Evolutionary conservation across 2,329 filamentous ascomycete species (phyloP).

Genomic region (Pseudogymnoascus sp.): DNA sequence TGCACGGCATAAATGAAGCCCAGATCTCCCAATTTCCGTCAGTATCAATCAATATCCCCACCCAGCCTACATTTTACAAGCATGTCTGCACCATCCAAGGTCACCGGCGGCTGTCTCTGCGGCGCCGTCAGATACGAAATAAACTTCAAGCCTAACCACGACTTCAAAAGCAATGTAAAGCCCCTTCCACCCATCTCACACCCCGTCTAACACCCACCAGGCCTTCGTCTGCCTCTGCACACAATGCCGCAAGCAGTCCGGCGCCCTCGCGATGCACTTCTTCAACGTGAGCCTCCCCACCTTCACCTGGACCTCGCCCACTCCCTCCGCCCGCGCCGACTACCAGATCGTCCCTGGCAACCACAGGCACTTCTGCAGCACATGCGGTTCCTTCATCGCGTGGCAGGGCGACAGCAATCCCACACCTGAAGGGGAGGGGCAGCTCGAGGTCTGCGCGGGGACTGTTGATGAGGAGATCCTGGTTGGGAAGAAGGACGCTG

Average conservation of each 20-base stretch:
- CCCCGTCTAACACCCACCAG: slow-evolving; percentile 21
- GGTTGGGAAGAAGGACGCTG: slow-evolving; percentile 15
- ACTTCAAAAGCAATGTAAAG: slow-evolving; percentile 33
- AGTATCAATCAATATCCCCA: neutral
- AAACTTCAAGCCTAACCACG: slow-evolving; percentile 36
- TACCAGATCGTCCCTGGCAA: slow-evolving; percentile 34
- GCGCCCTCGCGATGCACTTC: slow-evolving; percentile 36
- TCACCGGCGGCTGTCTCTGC: slow-evolving; percentile 46
- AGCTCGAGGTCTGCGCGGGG: slow-evolving; percentile 34
- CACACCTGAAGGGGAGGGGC: neutral
- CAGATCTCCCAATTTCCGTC: neutral
- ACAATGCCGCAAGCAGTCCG: slow-evolving; percentile 45
- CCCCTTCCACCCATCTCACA: slow-evolving; percentile 1
- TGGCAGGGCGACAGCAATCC: slow-evolving; percentile 28
- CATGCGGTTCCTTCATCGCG: slow-evolving; percentile 42
- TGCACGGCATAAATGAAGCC: neutral
- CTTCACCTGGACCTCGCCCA: slow-evolving; percentile 27
- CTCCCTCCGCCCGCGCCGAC: slow-evolving; percentile 28
- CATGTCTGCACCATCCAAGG: slow-evolving; percentile 15
- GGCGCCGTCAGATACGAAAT: slow-evolving; percentile 40
- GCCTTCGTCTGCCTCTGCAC: slow-evolving; percentile 45
- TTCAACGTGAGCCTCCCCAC: slow-evolving; percentile 31
- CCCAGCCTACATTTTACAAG: neutral
- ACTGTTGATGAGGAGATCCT: slow-evolving; percentile 38
- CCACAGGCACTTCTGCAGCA: slow-evolving; percentile 40